Evolutionary conservation across 1,284 basidiomycete genomes (phyloP).

Genomic region (Dichomitus squalens): DNA sequence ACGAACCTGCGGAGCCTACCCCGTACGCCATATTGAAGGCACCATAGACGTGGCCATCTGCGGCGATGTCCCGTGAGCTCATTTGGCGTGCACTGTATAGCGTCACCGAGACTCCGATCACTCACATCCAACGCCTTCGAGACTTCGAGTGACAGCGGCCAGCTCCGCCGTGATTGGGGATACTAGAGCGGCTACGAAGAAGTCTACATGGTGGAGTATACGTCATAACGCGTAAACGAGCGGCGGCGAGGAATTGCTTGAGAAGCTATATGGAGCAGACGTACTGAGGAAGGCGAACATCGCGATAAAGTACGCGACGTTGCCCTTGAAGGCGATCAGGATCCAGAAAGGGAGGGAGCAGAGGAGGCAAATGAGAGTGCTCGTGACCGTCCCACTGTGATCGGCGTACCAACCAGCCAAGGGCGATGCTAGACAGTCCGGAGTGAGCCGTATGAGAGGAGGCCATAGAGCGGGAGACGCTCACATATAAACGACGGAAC

Average conservation of each 20-base stretch:
- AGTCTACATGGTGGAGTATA: conserved; percentile 41
- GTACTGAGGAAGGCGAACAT: conserved; percentile 61
- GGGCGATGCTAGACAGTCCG: conserved; percentile 49
- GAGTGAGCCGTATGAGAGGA: conserved; percentile 10
- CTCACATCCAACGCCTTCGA: conserved; percentile 70
- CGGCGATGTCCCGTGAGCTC: conserved; percentile 2
- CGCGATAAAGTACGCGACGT: conserved; percentile 62
- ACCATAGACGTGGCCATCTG: conserved; percentile 68
- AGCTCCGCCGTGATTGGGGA: conserved; percentile 68
- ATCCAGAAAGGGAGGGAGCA: conserved; percentile 70
- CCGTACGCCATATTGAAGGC: conserved; percentile 73
- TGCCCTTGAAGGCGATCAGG: conserved; percentile 52
- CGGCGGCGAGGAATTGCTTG: background rate
- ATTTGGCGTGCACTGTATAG: background rate
- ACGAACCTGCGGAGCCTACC: conserved; percentile 55
- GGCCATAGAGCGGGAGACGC: background rate
- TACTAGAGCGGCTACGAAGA: conserved; percentile 59
- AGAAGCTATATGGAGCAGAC: conserved; percentile 22
- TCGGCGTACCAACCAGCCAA: conserved; percentile 66
- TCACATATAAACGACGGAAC: conserved; percentile 68
- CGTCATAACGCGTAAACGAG: background rate
- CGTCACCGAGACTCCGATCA: conserved; percentile 2
- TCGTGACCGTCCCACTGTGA: conserved; percentile 60
- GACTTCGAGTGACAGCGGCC: conserved; percentile 53
- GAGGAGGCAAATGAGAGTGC: conserved; percentile 51